phyloP scores from a whole-genome alignment of 129 eudicot genomes.

The Rutidosis leptorrhynchoides region DNA sequence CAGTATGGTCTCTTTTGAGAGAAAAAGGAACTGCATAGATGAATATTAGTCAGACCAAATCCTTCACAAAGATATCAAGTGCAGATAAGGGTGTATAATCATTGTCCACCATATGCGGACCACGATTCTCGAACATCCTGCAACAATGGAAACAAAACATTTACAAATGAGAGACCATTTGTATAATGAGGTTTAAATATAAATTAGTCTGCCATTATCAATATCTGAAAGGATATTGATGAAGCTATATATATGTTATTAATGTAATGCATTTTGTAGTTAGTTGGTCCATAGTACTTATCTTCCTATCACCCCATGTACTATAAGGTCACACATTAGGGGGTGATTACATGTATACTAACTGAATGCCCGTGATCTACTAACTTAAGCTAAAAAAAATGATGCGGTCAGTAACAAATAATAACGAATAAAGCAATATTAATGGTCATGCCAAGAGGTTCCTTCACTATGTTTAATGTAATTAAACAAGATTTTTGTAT shows the following conservation, averaged over 20 bases:
- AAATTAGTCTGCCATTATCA: neutral
- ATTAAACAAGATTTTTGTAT: slow-evolving; percentile 74
- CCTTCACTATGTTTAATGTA: slow-evolving; percentile 64
- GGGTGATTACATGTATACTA: slow-evolving; percentile 15
- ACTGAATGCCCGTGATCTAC: slow-evolving; percentile 3
- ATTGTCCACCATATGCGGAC: slow-evolving; percentile 93
- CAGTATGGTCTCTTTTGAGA: neutral
- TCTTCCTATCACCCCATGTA: neutral
- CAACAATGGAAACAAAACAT: slow-evolving; percentile 24
- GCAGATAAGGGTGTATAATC: slow-evolving; percentile 97
- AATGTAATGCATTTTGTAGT: slow-evolving; percentile 1
- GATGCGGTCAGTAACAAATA: neutral
- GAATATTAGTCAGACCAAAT: slow-evolving; percentile 66
- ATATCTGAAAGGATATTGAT: neutral
- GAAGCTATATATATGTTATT: neutral
- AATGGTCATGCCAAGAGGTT: slow-evolving; percentile 76
- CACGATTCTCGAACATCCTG: slow-evolving; percentile 99
- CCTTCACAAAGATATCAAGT: slow-evolving; percentile 98
- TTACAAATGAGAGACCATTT: neutral
- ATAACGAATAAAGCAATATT: slow-evolving; percentile 8
- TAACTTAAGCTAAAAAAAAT: slow-evolving; percentile 10
- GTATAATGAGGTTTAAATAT: neutral
- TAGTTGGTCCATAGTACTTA: slow-evolving; percentile 8
- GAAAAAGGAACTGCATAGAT: slow-evolving; percentile 10
- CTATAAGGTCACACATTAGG: neutral